Base-by-base conservation (phyloP, 441 rosid species). In the Erysimum cheiri region DNA sequence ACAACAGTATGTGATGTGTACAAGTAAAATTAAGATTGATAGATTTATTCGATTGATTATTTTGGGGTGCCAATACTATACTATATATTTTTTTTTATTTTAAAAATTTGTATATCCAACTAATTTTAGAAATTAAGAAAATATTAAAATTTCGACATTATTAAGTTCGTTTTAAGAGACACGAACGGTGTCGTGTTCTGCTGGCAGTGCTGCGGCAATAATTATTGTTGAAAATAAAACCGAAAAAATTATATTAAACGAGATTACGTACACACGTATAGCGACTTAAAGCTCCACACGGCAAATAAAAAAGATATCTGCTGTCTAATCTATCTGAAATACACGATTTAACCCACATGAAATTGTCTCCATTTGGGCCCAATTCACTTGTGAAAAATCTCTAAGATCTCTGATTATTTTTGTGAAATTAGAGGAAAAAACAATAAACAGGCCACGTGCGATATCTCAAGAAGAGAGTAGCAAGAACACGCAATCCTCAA, bases 141-240 rank as follows among this genome's bases (percentile, higher is more conserved):
- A 1, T 19, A 19, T 19, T 19, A 19, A 19, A 19, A 19, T 19
- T 19, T 19, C 22, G 22, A 19, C 22, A 19, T 19, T 19, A 19
- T 19, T 19, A 19, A 28, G n/a, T n/a, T n/a, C n/a, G n/a, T n/a
- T n/a, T n/a, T n/a, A n/a, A n/a, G n/a, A n/a, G n/a, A n/a, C n/a
- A 33, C 33, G 64, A 56, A 70, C 35, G 74, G 60, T 49, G 74
- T 70, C 60, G 24, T 39, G 54, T 40, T 52, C 12, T 35, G 50
- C 24, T 29, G 41, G 12, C 52, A 60, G 4, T 24, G 14, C 24
- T 49, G 11, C 7, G 15, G 33, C 60, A 60, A 29, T 28, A 48
- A 24, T 26, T 36, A n/a, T 57, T 13, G 44, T 32, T 35, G 56
- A 59, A 58, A 56, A 14, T 14, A 48, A 28, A 49, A 64, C n/a